Evolutionary conservation across 2,329 filamentous ascomycete species (phyloP).

Genomic region (Aspergillus sp.): DNA sequence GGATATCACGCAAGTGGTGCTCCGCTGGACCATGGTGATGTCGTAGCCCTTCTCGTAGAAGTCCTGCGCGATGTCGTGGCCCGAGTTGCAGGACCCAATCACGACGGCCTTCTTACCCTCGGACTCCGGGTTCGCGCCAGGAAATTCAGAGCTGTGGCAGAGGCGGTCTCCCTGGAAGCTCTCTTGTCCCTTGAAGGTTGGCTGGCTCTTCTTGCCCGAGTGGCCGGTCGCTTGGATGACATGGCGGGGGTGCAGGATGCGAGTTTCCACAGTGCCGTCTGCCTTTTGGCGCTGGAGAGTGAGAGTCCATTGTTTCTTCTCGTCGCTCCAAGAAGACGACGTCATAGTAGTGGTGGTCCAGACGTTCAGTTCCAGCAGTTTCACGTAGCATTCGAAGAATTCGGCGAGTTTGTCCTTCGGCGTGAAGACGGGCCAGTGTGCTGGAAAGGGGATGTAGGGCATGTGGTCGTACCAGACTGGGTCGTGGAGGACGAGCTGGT

Average conservation of each 20-base stretch:
- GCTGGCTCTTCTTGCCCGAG: conserved; percentile 57
- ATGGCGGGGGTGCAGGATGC: conserved; percentile 56
- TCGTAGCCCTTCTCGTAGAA: conserved; percentile 60
- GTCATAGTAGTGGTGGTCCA: conserved; percentile 52
- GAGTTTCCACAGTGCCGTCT: conserved; percentile 38
- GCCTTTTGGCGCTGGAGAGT: conserved; percentile 40
- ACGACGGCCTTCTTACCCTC: conserved; percentile 57
- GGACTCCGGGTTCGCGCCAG: conserved; percentile 43
- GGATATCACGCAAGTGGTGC: conserved; percentile 57
- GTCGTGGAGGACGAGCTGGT: conserved; percentile 62
- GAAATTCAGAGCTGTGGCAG: conserved; percentile 57
- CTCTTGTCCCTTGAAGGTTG: conserved; percentile 42
- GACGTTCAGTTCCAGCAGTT: conserved; percentile 60
- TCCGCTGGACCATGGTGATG: conserved; percentile 64
- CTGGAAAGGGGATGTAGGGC: conserved; percentile 59
- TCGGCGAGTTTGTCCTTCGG: conserved; percentile 66
- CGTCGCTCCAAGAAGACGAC: conserved; percentile 46
- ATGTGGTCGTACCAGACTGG: conserved; percentile 53
- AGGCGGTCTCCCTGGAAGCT: conserved; percentile 53
- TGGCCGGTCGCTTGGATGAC: conserved; percentile 63
- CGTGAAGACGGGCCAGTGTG: conserved; percentile 62
- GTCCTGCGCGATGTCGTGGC: conserved; percentile 63
- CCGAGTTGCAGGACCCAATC: conserved; percentile 62
- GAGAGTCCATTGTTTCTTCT: conserved; percentile 49
- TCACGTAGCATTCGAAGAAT: conserved; percentile 61